These are phyloP conservation scores for Pleurotus eryngii DNA, from an alignment of 768 basidiomycete species.

Conservation along the genomic window DNA sequence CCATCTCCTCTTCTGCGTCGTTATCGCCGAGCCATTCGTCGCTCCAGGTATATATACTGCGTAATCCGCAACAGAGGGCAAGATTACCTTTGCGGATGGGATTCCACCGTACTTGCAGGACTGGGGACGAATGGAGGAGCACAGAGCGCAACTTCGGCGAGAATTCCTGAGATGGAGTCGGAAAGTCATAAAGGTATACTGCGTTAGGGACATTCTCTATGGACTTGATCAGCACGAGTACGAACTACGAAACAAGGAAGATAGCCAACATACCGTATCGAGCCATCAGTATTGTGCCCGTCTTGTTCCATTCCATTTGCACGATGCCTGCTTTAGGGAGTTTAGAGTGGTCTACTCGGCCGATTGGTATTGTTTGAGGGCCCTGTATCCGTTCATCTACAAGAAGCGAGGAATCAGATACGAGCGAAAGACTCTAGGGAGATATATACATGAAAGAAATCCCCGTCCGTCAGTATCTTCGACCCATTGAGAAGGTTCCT, in stretches of 20 bases:
- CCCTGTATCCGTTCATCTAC: slow-evolving; percentile 66
- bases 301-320: slow-evolving; percentile 80
- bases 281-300: slow-evolving; percentile 68
- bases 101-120: slow-evolving; percentile 76
- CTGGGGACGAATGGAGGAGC: slow-evolving; percentile 59
- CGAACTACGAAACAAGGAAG: slow-evolving; percentile 8
- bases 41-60: slow-evolving; percentile 76
- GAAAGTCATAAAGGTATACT: slow-evolving; percentile 72
- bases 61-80: slow-evolving; percentile 61
- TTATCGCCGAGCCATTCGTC: slow-evolving; percentile 70
- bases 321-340: slow-evolving; percentile 64
- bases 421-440: not conserved
- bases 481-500: slow-evolving; percentile 83
- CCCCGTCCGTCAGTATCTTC: slow-evolving; percentile 81
- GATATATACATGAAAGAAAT: slow-evolving; percentile 74
- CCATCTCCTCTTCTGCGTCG: slow-evolving; percentile 66
- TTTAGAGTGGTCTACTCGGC: slow-evolving; percentile 56
- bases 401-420: not conserved
- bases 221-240: slow-evolving; percentile 10
- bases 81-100: slow-evolving; percentile 75
- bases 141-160: slow-evolving; percentile 62
- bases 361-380: slow-evolving; percentile 47
- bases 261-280: slow-evolving; percentile 56
- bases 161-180: slow-evolving; percentile 54
- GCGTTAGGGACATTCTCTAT: slow-evolving; percentile 61